Evolutionary conservation across 2,329 filamentous ascomycete genomes (phyloP).

Genomic region (Penicillium sp.): DNA sequence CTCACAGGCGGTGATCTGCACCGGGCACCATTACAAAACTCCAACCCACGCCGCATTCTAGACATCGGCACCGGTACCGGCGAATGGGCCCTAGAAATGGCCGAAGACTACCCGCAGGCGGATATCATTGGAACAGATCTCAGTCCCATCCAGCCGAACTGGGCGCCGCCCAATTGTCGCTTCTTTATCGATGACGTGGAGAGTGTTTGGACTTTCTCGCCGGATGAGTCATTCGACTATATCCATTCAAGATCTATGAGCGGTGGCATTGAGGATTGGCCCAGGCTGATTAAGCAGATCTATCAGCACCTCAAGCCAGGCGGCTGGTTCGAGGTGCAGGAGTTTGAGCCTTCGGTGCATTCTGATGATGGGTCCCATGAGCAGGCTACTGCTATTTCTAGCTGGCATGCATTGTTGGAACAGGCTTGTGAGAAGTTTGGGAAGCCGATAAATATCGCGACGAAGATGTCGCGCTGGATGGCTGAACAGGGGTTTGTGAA

Average conservation of each 20-base stretch:
- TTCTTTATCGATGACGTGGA: slow-evolving; percentile 50
- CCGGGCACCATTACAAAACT: slow-evolving; percentile 35
- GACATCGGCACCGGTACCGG: slow-evolving; percentile 37
- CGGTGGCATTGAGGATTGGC: slow-evolving; percentile 40
- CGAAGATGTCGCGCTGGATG: slow-evolving; percentile 28
- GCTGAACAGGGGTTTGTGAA: slow-evolving; percentile 32
- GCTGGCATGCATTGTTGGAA: slow-evolving; percentile 33
- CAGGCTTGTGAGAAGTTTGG: slow-evolving; percentile 34
- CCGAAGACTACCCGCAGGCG: slow-evolving; percentile 36
- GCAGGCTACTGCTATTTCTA: slow-evolving; percentile 22
- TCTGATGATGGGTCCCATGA: slow-evolving; percentile 36
- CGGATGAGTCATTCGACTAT: slow-evolving; percentile 40
- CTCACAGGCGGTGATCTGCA: slow-evolving; percentile 37
- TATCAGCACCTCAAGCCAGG: slow-evolving; percentile 34
- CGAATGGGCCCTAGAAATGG: slow-evolving; percentile 45
- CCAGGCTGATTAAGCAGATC: slow-evolving; percentile 29
- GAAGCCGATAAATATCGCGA: slow-evolving; percentile 36
- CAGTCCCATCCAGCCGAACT: slow-evolving; percentile 37
- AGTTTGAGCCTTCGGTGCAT: slow-evolving; percentile 27
- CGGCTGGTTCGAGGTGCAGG: slow-evolving; percentile 39
- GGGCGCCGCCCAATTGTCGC: slow-evolving; percentile 50
- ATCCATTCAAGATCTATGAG: slow-evolving; percentile 39
- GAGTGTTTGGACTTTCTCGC: slow-evolving; percentile 40
- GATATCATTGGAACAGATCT: slow-evolving; percentile 39
- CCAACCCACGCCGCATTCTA: slow-evolving; percentile 26